A percentile compares a stretch with the other conserved stretches of the same genome.
Conservation (phyloP, 345 rosid species). For the Brassica juncea region DNA sequence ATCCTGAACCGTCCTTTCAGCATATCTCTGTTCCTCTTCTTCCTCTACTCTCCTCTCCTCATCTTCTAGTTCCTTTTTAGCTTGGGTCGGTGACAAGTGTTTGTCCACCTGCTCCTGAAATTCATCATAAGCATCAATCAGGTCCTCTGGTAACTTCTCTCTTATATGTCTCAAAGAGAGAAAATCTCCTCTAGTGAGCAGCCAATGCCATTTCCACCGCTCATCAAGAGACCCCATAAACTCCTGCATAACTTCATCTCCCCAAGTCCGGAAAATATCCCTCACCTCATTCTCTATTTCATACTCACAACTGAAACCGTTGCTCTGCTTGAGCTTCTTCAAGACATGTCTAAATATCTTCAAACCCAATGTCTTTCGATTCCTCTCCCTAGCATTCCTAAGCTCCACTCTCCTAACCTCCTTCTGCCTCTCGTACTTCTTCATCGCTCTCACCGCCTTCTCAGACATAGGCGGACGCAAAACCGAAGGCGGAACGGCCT, state of each 20-base stretch:
- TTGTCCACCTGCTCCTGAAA: slow-evolving; percentile 79
- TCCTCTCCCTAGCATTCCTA: slow-evolving; percentile 84
- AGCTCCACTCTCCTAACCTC: slow-evolving; percentile 72
- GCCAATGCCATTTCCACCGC: slow-evolving; percentile 73
- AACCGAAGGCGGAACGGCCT: slow-evolving; percentile 87
- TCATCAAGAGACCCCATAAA: slow-evolving; percentile 81
- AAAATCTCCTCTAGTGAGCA: slow-evolving; percentile 80
- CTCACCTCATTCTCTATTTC: slow-evolving; percentile 69
- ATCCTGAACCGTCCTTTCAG: slow-evolving; percentile 67
- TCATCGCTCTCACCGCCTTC: slow-evolving; percentile 82
- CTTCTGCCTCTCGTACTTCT: slow-evolving; percentile 85
- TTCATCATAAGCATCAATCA: slow-evolving; percentile 74
- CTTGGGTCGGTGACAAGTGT: slow-evolving; percentile 65
- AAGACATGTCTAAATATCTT: slow-evolving; percentile 68
- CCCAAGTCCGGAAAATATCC: slow-evolving; percentile 69
- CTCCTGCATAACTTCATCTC: slow-evolving; percentile 69
- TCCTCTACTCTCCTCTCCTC: slow-evolving; percentile 62
- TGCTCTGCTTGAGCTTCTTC: slow-evolving; percentile 69
- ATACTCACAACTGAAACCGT: slow-evolving; percentile 54
- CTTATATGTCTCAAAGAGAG: slow-evolving; percentile 74
- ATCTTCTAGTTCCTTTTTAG: slow-evolving; percentile 62
- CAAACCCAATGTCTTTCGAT: slow-evolving; percentile 71
- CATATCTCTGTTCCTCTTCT: slow-evolving; percentile 70
- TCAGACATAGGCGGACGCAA: slow-evolving; percentile 79
- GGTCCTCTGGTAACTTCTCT: slow-evolving; percentile 71